These are phyloP conservation scores for Botryotinia narcissicola DNA, from an alignment of 2,329 filamentous ascomycete genomes.

Conservation along the genomic window DNA sequence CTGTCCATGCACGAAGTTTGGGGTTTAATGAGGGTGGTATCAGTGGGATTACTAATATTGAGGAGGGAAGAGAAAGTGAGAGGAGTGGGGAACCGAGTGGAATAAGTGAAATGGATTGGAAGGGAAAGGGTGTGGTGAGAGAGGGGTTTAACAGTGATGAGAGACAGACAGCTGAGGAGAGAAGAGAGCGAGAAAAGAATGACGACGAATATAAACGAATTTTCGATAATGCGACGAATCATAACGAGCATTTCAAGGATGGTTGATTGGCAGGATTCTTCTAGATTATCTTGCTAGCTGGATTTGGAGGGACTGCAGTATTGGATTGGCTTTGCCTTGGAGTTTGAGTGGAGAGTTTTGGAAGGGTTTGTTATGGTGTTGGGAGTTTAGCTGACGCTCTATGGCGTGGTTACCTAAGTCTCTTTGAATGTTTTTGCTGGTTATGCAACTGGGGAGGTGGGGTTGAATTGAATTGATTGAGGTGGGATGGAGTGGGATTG, in stretches of 20 bases:
- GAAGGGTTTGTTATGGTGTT: neutral
- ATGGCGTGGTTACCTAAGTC: neutral
- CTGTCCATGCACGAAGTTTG: slow-evolving; percentile 30
- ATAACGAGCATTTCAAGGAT: neutral
- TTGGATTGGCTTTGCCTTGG: neutral
- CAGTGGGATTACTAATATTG: slow-evolving; percentile 35
- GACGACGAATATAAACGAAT: slow-evolving; percentile 1
- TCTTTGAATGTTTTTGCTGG: neutral
- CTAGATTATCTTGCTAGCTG: neutral
- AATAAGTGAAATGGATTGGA: neutral
- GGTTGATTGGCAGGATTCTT: neutral
- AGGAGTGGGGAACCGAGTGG: neutral
- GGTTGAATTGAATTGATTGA: neutral
- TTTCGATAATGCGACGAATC: neutral
- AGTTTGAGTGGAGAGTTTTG: neutral
- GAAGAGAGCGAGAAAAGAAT: neutral
- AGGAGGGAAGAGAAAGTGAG: slow-evolving; percentile 22
- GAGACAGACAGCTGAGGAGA: neutral
- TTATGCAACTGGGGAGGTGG: neutral
- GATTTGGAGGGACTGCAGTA: neutral
- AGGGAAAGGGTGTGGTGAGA: neutral
- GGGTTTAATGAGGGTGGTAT: slow-evolving; percentile 34
- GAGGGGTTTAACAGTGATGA: neutral
- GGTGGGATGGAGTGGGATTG: neutral
- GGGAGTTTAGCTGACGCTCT: neutral